Conservation (phyloP, 306 rosid genomes). For the Quercus parvula region DNA sequence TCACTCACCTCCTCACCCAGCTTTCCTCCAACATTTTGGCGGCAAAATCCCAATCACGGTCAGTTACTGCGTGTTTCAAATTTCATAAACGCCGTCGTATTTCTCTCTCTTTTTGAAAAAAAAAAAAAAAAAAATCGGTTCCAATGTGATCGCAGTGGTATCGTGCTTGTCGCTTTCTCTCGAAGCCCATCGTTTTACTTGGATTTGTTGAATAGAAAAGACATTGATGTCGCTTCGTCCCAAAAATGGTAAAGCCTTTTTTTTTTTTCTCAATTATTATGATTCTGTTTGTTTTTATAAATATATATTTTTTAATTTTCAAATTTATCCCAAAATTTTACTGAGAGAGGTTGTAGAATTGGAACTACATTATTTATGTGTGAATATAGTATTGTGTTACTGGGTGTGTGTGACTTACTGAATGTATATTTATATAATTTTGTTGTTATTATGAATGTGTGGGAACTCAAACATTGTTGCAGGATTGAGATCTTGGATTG, state of each 20-base stretch:
- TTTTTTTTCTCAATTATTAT: neutral
- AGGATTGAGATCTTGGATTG: slow-evolving; percentile 92
- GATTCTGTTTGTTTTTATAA: neutral
- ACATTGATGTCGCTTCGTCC: slow-evolving; percentile 47
- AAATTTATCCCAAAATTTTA: neutral
- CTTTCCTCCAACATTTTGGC: slow-evolving; percentile 56
- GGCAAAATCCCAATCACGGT: slow-evolving; percentile 74
- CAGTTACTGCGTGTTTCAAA: slow-evolving; percentile 16
- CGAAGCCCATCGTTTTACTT: slow-evolving; percentile 65
- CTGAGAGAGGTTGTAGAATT: neutral
- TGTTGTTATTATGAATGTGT: neutral
- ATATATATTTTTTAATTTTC: neutral
- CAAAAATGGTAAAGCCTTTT: slow-evolving; percentile 43
- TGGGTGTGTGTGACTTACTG: too few relatives aligned
- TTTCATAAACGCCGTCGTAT: neutral
- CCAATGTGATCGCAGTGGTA: slow-evolving; percentile 40
- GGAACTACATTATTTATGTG: too few relatives aligned
- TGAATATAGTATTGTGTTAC: too few relatives aligned
- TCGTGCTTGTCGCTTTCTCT: slow-evolving; percentile 66
- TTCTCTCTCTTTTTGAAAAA: neutral
- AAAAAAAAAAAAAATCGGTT: neutral
- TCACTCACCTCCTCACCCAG: slow-evolving; percentile 59
- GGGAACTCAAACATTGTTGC: slow-evolving; percentile 20
- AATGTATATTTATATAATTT: neutral
- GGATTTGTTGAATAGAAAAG: slow-evolving; percentile 49